Conservation (phyloP, 176 grass and related monocot species). For the Chrysopogon serrulatus region DNA sequence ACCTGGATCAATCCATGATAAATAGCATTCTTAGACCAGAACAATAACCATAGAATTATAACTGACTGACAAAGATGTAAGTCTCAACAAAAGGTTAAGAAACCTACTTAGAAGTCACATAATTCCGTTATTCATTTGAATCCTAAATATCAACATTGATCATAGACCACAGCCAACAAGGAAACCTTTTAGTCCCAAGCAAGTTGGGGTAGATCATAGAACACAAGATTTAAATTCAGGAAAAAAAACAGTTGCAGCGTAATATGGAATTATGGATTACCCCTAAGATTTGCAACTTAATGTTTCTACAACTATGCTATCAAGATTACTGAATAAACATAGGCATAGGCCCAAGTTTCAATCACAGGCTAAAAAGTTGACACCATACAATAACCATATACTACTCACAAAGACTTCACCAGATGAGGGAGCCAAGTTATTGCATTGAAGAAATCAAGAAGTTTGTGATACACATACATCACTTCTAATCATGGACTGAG, state of each 20-base stretch:
- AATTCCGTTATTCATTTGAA: not conserved
- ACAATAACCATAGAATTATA: not conserved
- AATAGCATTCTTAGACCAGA: not conserved
- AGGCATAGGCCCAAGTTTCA: not conserved
- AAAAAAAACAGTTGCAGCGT: not conserved
- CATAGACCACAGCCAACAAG: not conserved
- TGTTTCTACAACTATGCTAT: conserved; percentile 1
- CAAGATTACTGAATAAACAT: not conserved
- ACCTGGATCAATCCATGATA: not conserved
- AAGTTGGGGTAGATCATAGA: not conserved
- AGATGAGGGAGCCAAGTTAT: not conserved
- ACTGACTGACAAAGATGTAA: not conserved
- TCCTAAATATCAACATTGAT: not conserved
- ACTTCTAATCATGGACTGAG: not conserved
- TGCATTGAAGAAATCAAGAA: not conserved
- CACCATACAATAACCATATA: not conserved
- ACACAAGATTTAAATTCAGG: not conserved
- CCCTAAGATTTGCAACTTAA: not conserved
- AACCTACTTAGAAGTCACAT: not conserved
- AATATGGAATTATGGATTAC: conserved; percentile 8
- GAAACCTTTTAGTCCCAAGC: not conserved
- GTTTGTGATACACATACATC: not conserved
- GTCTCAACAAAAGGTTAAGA: not conserved
- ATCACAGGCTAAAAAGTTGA: not conserved
- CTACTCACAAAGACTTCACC: not conserved